Base-by-base conservation (phyloP, 2,329 filamentous ascomycete species). In the Curvularia sp. region DNA sequence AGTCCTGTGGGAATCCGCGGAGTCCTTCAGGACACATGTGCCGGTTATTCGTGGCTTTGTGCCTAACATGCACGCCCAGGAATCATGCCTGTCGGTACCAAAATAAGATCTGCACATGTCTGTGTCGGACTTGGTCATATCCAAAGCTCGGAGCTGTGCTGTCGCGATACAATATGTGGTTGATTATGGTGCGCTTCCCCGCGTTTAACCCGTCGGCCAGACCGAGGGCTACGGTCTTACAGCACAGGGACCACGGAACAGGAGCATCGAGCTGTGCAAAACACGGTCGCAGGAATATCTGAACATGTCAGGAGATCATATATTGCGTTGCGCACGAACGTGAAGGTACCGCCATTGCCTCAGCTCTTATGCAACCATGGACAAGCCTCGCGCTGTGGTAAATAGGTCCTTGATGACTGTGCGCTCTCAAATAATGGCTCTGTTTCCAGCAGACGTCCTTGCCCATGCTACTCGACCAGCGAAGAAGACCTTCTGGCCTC, bases 11-110 rank as follows among this genome's bases (percentile, higher is more conserved):
- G 41, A 53, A 48, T 51, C 15, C 8, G 24, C 12, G 22, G 35
- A 51, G 52, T 61, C 47, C 53, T 55, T 33, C 28, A 52, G 30
- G 50, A 55, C 44, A 4, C 13, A 6, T 35, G 30, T 12, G 33
- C 33, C n/a, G 33, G 12, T 35, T 39, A 38, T 55, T 55, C 47
- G 59, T 49, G 38, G 43, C 49, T 56, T 53, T 30, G 59, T 38
- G 33, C 35, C 41, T 43, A 49, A n/a, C 26, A 42, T 57, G 55
- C 47, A 41, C 50, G 48, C 20, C 33, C 20, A 48, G 33, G 20
- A 55, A 55, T 61, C 54, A 58, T 57, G 60, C 49, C 44, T 43
- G 48, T 53, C 49, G 30, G 35, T 38, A 43, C 35, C 39, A 53
- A 55, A 50, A 31, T 42, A 46, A 55, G 42, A 48, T 55, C 30